phyloP scores from a whole-genome alignment of 768 basidiomycete genomes.

The Collybia sordida region DNA sequence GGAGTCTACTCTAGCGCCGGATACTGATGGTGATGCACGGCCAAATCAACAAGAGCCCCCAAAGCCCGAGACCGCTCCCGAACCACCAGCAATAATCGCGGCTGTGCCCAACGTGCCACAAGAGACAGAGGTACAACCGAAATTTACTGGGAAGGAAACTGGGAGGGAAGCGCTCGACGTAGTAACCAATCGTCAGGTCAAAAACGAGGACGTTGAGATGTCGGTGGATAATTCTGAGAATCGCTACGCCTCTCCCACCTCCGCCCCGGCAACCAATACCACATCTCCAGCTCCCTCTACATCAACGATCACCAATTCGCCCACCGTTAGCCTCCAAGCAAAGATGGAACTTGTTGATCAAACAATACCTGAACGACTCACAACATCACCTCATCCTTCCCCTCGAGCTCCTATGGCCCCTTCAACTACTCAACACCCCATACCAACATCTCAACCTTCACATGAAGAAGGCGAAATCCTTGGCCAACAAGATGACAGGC shows the following conservation, averaged over 20 bases:
- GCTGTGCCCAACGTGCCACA: constrained; percentile 17
- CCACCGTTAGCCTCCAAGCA: constrained; percentile 10
- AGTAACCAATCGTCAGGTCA: not conserved
- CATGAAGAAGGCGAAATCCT: constrained; percentile 57
- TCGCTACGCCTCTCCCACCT: not conserved
- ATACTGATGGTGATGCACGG: not conserved
- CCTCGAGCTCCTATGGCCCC: constrained; percentile 2
- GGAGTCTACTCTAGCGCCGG: not conserved
- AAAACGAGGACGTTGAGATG: constrained; percentile 3
- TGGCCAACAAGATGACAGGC: not conserved
- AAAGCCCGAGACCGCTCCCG: constrained; percentile 3
- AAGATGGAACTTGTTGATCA: constrained; percentile 19
- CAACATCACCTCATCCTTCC: not conserved
- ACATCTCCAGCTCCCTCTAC: constrained; percentile 2
- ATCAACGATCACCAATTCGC: not conserved
- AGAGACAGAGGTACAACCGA: constrained; percentile 14
- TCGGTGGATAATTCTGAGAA: not conserved
- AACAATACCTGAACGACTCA: constrained; percentile 2
- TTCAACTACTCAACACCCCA: constrained; percentile 2
- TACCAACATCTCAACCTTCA: constrained; percentile 18
- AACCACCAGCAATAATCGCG: not conserved
- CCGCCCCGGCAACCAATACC: not conserved
- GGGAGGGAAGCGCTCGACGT: not conserved
- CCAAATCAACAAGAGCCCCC: not conserved
- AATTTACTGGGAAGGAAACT: not conserved